phyloP scores from a whole-genome alignment of 148 eudicot species.

The Heliosperma pusillum region DNA sequence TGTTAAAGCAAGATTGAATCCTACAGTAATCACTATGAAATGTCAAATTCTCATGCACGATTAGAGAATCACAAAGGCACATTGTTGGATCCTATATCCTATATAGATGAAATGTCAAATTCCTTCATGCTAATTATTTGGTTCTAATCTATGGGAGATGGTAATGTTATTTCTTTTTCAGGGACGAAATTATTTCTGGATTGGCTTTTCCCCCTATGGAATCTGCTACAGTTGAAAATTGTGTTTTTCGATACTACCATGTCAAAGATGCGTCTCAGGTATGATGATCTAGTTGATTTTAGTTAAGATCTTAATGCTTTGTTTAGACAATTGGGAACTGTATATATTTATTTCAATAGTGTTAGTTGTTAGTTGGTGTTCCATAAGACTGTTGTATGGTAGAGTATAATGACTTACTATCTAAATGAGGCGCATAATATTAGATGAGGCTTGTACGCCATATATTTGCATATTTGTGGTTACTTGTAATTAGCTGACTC shows the following conservation, averaged over 20 bases:
- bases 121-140: not conserved
- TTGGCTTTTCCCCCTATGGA: slow-evolving; percentile 32
- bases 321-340: too few species aligned
- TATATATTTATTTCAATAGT: too few species aligned
- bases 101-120: too few species aligned
- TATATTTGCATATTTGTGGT: too few species aligned
- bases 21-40: not conserved
- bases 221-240: slow-evolving; percentile 36
- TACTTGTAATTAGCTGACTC: too few species aligned
- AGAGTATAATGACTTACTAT: too few species aligned
- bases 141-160: not conserved
- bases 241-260: slow-evolving; percentile 61
- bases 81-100: not conserved
- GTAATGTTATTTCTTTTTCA: not conserved
- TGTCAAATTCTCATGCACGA: not conserved
- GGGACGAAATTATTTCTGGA: slow-evolving; percentile 42
- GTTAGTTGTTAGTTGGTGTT: not conserved
- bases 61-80: not conserved
- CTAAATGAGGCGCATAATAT: too few species aligned
- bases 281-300: slow-evolving; percentile 11
- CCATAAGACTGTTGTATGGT: not conserved
- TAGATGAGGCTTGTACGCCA: too few species aligned
- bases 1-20: not conserved
- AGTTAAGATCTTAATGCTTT: not conserved
- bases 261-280: slow-evolving; percentile 79